Conservation (phyloP, 1,284 basidiomycete genomes). For the Xerocomus minutiporus region DNA sequence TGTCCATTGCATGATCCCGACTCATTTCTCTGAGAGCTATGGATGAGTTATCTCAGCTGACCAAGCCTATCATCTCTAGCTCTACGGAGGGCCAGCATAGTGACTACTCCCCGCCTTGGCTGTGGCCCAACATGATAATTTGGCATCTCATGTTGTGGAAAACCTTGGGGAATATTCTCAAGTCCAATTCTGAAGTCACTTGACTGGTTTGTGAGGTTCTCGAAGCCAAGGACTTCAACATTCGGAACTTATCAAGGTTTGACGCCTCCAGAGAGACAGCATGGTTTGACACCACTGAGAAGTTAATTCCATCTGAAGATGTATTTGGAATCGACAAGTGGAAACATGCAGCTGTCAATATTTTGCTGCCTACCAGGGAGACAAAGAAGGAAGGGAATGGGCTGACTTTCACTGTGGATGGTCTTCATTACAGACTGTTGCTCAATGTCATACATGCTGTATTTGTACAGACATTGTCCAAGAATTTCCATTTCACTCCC, state of each 20-base stretch:
- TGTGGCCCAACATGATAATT: not conserved
- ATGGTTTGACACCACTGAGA: not conserved
- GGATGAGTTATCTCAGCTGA: no score
- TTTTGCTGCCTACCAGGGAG: not conserved
- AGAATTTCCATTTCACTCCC: not conserved
- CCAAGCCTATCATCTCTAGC: no score
- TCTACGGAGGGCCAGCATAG: not conserved
- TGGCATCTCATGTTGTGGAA: not conserved
- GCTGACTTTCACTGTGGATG: not conserved
- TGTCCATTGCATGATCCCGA: not conserved
- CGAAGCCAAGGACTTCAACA: slow-evolving; percentile 1
- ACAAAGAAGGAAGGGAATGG: not conserved
- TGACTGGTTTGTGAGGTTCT: slow-evolving; percentile 1
- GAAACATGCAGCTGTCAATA: not conserved
- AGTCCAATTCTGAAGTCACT: slow-evolving; percentile 2
- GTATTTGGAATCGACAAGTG: not conserved
- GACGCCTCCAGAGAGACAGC: not conserved
- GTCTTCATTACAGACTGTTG: not conserved
- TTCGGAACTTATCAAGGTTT: not conserved
- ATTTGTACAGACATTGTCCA: not conserved
- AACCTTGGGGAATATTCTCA: not conserved
- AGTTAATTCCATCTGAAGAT: not conserved
- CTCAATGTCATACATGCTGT: not conserved
- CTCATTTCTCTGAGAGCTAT: not conserved
- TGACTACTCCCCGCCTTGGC: not conserved